These are phyloP conservation scores for Solanum paucissectum DNA, from an alignment of 257 asterid species.

Conservation along the genomic window DNA sequence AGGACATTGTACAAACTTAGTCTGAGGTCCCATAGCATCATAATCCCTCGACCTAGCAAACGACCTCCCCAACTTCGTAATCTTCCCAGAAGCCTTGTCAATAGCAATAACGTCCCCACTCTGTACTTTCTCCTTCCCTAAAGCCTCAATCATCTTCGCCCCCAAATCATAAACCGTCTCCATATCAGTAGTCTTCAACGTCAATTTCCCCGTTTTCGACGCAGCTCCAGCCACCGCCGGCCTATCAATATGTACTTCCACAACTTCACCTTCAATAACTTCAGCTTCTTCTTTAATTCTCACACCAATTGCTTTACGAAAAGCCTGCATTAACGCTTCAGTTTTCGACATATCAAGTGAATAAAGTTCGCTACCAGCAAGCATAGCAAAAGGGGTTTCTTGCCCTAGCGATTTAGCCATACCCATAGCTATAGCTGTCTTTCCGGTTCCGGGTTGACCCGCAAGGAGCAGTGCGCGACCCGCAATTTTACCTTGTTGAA, in stretches of 20 bases:
- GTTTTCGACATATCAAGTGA: conserved; percentile 88
- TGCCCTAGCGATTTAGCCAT: conserved; percentile 83
- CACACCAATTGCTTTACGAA: conserved; percentile 77
- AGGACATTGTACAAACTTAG: conserved; percentile 93
- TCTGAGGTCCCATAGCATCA: conserved; percentile 93
- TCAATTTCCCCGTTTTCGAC: conserved; percentile 72
- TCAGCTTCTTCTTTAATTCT: conserved; percentile 82
- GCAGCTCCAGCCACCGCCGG: conserved; percentile 80
- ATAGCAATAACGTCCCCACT: conserved; percentile 88
- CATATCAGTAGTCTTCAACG: conserved; percentile 84
- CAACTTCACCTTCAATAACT: conserved; percentile 91
- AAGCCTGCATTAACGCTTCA: conserved; percentile 90
- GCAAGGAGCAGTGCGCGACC: conserved; percentile 76
- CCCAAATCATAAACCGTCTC: conserved; percentile 85
- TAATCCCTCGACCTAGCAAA: conserved; percentile 81
- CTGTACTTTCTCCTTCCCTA: conserved; percentile 90
- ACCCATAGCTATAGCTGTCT: conserved; percentile 90
- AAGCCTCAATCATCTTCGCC: conserved; percentile 80
- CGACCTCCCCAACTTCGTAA: conserved; percentile 77
- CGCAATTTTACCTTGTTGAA: conserved; percentile 68
- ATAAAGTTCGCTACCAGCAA: conserved; percentile 83
- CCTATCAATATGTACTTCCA: conserved; percentile 66
- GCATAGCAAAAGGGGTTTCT: conserved; percentile 88
- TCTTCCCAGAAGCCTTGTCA: conserved; percentile 90
- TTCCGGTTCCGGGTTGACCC: conserved; percentile 82